Conservation (phyloP, 2,329 filamentous ascomycete genomes). For the Ceratocystis variospora region DNA sequence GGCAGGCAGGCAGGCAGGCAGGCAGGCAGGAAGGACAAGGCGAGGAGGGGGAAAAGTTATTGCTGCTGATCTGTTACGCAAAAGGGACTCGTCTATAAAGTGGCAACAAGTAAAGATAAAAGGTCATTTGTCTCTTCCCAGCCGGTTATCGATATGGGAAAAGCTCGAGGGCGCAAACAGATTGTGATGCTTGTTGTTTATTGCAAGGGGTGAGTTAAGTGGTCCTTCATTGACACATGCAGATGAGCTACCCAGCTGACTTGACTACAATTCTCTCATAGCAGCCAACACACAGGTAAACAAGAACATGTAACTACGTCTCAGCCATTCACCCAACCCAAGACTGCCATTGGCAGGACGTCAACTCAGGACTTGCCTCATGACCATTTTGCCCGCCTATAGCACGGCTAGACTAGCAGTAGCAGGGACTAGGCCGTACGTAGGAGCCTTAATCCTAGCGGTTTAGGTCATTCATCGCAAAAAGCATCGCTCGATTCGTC, state of each 20-base stretch:
- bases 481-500: not conserved
- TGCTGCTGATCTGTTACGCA: slow-evolving; percentile 2
- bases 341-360: too few species aligned
- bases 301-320: not conserved
- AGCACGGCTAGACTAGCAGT: not conserved
- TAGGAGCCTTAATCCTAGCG: not conserved
- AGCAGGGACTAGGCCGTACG: not conserved
- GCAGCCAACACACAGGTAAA: not conserved
- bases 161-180: not conserved
- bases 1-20: too few species aligned
- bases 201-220: not conserved
- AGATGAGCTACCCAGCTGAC: too few species aligned
- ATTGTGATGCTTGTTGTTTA: not conserved
- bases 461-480: not conserved
- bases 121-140: not conserved
- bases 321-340: not conserved
- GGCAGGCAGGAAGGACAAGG: not conserved
- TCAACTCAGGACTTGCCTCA: not conserved
- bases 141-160: not conserved
- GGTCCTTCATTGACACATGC: not conserved
- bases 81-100: not conserved
- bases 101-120: not conserved
- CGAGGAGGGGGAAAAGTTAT: too few species aligned
- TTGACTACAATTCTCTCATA: too few species aligned
- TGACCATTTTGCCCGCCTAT: not conserved